Base-by-base conservation (phyloP, 148 eudicot species). In the Chenopodium formosanum region DNA sequence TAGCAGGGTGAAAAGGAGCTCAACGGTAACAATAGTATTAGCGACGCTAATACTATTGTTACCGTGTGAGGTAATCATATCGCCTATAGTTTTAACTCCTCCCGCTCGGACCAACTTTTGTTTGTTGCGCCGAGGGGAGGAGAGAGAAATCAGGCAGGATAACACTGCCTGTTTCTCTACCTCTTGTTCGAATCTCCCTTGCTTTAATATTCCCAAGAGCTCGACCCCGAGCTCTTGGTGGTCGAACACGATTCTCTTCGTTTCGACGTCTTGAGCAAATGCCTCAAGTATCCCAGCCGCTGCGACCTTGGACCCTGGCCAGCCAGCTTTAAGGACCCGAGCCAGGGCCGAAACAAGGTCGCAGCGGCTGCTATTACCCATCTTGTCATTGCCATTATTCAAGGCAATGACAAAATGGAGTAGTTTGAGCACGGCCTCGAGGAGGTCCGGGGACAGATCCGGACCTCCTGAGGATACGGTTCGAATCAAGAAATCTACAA, bases 21-120 rank as follows among this genome's bases (percentile, higher is more conserved):
- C 97, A 22, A 71, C 13, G 1, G 23, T 60, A 4, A 40, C 6
- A n/a, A 25, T 27, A 52, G 7, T 12, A 48, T 25, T 31, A 34
- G 2, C 2, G 2, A 3, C 37, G 37, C 37, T 34, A 34, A 34
- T 34, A 74, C 3, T 74, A 48, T 69, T 44, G n/a, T 56, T 22
- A 25, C 7, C 10, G 22, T 53, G 16, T 9, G 27, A 32, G 0
- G 76, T 22, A 12, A 83, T 32, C 7, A 84, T 14, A 0, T 64
- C 70, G 0, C 65, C 73, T 9, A 75, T 25, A 8, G 64, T 70
- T 9, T 58, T 72, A 0, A 93, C 90, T 1, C 84, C 85, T 32
- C 91, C 93, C 0, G 78, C 80, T 20, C 84, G 82, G 47, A 91
- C 86, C 4, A 93, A 34, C 44, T 74, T 86, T 7, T 80, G 32